Base-by-base conservation (phyloP, 495 filamentous ascomycete species). In the Pyrenula massariospora region DNA sequence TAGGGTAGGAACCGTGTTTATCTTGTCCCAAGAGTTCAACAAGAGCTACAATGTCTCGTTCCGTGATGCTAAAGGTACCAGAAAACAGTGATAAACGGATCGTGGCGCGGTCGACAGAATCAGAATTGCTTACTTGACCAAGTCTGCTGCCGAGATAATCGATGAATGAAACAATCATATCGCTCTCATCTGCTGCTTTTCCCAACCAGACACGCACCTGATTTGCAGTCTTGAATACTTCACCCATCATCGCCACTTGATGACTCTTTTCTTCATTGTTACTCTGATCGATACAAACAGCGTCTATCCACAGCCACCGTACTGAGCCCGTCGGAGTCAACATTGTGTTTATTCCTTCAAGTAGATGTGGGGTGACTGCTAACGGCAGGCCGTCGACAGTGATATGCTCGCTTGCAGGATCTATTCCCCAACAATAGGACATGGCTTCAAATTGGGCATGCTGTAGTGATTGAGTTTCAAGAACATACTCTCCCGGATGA, bases 291-390 rank as follows among this genome's bases (percentile, higher is more conserved):
- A 57, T 59, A 42, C 54, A 59, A 22, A 59, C 25, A 22, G 36
- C 25, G 25, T 57, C 54, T n/a, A 59, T 52, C 57, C 57, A 57
- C 22, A 58, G 24, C n/a, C n/a, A n/a, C 54, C 36, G 15, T 55
- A 12, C 24, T 15, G 31, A 42, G n/a, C n/a, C n/a, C 31, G 31
- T 5, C 15, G 31, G 15, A 8, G 15, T 15, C 31, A 42, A 15
- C 31, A 42, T 8, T 5, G 31, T 42, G 31, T 42, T 5, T 5
- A 42, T 5, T 8, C 31, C 31, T 42, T 42, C 15, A 15, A 42
- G 31, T 42, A 42, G 31, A 42, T 42, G 31, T 42, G 5, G 5
- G 8, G 31, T 42, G 8, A 42, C 31, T 5, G 15, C 8, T 42
- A 42, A 15, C 8, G 15, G 5, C 15, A 8, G 31, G 8, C 15